phyloP scores from a whole-genome alignment of 352 stramenopile genomes.

The Phytophthora crassamura region DNA sequence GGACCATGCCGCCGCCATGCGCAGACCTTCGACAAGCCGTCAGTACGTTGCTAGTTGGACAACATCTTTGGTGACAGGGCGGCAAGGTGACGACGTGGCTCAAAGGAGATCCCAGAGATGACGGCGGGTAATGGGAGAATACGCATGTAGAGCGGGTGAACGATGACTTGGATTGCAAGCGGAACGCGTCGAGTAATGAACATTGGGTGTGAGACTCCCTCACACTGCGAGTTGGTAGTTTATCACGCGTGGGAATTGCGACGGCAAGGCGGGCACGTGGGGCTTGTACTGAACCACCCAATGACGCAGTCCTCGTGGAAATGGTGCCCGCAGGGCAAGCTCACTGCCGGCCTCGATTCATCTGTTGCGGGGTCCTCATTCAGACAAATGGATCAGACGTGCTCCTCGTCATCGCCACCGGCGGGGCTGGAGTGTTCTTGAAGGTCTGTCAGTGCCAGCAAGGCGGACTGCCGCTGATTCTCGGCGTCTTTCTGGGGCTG shows the following conservation, averaged over 20 bases:
- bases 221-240: neutral
- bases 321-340: constrained; percentile 57
- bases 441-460: constrained; percentile 61
- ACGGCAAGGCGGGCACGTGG: constrained; percentile 66
- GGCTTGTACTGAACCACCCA: constrained; percentile 73
- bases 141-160: too few species aligned
- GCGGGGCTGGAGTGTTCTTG: constrained; percentile 4
- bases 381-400: constrained; percentile 60
- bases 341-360: constrained; percentile 37
- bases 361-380: constrained; percentile 41
- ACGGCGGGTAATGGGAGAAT: too few species aligned
- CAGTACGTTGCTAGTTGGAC: too few species aligned
- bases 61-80: too few species aligned
- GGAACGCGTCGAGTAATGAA: neutral
- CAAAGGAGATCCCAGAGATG: too few species aligned
- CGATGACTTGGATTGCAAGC: too few species aligned
- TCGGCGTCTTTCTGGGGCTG: constrained; percentile 55
- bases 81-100: too few species aligned
- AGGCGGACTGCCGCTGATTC: constrained; percentile 41
- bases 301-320: constrained; percentile 80
- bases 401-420: constrained; percentile 12
- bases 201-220: neutral
- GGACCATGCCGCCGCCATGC: constrained; percentile 29
- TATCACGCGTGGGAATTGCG: constrained; percentile 18
- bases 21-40: too few species aligned